Percentiles rank a stretch among this genome's conserved stretches.
These are phyloP conservation scores for Phycomyces blakesleeanus DNA, from an alignment of 192 early-diverging fungal species.

Conservation along the genomic window DNA sequence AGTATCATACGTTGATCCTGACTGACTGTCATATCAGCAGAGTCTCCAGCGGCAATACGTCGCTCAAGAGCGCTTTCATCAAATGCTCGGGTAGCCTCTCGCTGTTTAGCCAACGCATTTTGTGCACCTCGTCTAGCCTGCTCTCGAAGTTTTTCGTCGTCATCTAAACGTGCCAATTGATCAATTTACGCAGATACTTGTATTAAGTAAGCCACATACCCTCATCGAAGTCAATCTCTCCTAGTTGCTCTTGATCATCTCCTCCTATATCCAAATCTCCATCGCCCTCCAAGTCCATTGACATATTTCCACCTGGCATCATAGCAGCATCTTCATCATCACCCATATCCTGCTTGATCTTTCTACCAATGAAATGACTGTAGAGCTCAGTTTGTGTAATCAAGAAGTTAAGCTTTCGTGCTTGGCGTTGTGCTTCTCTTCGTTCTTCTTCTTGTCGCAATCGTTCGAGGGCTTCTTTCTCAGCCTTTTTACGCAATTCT, in stretches of 20 bases:
- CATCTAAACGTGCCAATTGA: constrained; percentile 36
- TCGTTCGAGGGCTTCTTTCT: constrained; percentile 79
- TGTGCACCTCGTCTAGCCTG: constrained; percentile 74
- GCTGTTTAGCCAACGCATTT: constrained; percentile 69
- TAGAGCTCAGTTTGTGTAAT: constrained; percentile 91
- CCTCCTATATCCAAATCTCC: constrained; percentile 8
- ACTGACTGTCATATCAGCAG: constrained; percentile 35
- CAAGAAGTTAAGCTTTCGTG: constrained; percentile 87
- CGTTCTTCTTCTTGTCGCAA: constrained; percentile 77
- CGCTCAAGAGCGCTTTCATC: constrained; percentile 48
- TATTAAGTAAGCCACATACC: constrained; percentile 16
- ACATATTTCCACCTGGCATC: background rate
- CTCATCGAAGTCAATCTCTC: constrained; percentile 75
- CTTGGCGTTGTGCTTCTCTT: constrained; percentile 77
- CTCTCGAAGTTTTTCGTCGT: constrained; percentile 63
- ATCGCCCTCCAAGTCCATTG: constrained; percentile 10
- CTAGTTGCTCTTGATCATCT: constrained; percentile 26
- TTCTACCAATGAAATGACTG: constrained; percentile 87
- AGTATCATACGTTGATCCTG: constrained; percentile 42
- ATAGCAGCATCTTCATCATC: constrained; percentile 34
- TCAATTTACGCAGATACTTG: constrained; percentile 12
- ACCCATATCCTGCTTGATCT: constrained; percentile 48
- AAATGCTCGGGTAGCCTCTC: constrained; percentile 64
- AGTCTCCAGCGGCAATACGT: constrained; percentile 33
- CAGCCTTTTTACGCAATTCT: constrained; percentile 82